These are phyloP conservation scores for Trichocladium antarcticum DNA, from an alignment of 495 filamentous ascomycete species.

Conservation along the genomic window DNA sequence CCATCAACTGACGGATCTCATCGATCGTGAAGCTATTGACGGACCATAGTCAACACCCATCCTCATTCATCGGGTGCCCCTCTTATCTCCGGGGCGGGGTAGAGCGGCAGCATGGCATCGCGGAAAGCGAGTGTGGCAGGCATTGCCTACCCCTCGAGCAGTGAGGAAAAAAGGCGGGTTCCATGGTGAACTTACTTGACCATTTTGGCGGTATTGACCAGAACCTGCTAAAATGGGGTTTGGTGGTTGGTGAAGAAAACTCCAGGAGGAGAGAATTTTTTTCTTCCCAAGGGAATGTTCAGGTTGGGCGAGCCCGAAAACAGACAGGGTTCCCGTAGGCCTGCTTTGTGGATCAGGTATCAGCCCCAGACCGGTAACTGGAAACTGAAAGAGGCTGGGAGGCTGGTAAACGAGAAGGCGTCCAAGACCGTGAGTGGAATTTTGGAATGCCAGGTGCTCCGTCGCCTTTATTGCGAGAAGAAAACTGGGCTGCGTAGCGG, in stretches of 20 bases:
- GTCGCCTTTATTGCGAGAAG: conserved; percentile 20
- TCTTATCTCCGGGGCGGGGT: conserved; percentile 40
- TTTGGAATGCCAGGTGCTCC: conserved; percentile 18
- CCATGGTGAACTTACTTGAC: conserved; percentile 75
- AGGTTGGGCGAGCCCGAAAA: conserved; percentile 14
- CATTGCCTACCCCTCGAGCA: conserved; percentile 19
- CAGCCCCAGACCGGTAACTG: conserved; percentile 23
- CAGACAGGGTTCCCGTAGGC: conserved; percentile 16
- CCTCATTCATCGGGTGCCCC: conserved; percentile 3
- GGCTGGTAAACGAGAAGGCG: conserved; percentile 7
- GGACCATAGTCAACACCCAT: conserved; percentile 23
- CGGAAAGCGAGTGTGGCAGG: neutral
- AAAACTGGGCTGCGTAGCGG: conserved; percentile 19
- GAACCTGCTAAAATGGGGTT: conserved; percentile 23
- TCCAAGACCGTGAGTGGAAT: conserved; percentile 9
- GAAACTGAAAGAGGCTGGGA: conserved; percentile 11
- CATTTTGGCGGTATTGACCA: conserved; percentile 78
- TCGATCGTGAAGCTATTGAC: conserved; percentile 90
- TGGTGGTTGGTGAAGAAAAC: conserved; percentile 19
- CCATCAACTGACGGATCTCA: conserved; percentile 91
- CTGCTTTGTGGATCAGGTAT: conserved; percentile 21
- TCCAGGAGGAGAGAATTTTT: conserved; percentile 21
- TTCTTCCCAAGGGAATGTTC: neutral
- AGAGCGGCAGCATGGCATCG: neutral
- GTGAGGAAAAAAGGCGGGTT: neutral